These are phyloP conservation scores for Oidiodendron maius DNA, from an alignment of 495 filamentous ascomycete genomes.

Conservation along the genomic window DNA sequence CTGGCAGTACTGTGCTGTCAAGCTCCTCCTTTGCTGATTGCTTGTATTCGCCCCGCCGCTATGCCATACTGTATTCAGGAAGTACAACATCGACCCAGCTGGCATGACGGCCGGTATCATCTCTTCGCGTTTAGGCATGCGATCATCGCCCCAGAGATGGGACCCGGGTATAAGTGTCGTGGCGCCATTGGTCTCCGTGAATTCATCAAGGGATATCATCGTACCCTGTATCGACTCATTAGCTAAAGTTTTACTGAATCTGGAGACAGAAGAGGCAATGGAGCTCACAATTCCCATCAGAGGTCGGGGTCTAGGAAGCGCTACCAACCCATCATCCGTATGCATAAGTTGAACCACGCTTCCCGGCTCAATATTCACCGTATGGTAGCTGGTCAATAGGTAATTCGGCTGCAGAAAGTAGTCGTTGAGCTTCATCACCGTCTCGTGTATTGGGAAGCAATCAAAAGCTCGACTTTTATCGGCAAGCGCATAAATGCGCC, in stretches of 20 bases:
- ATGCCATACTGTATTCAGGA: slow-evolving; percentile 34
- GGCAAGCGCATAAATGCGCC: slow-evolving; percentile 24
- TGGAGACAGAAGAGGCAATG: not conserved
- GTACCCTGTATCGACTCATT: slow-evolving; percentile 14
- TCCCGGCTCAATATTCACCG: slow-evolving; percentile 24
- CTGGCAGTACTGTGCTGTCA: slow-evolving; percentile 31
- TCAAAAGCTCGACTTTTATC: slow-evolving; percentile 28
- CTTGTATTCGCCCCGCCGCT: slow-evolving; percentile 30
- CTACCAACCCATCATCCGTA: slow-evolving; percentile 27
- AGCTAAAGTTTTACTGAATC: not conserved
- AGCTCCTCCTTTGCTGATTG: slow-evolving; percentile 13
- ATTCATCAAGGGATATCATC: slow-evolving; percentile 27
- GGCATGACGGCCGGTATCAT: slow-evolving; percentile 28
- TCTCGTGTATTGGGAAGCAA: slow-evolving; percentile 23
- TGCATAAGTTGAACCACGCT: slow-evolving; percentile 24
- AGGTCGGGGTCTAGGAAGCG: slow-evolving; percentile 18
- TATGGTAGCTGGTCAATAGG: slow-evolving; percentile 23
- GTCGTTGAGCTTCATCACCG: slow-evolving; percentile 26
- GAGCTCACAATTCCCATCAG: slow-evolving; percentile 20
- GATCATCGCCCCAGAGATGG: slow-evolving; percentile 33
- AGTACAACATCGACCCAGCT: slow-evolving; percentile 32
- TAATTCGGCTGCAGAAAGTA: slow-evolving; percentile 25
- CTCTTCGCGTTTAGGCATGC: slow-evolving; percentile 18
- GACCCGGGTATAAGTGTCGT: slow-evolving; percentile 37
- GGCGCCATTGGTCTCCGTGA: slow-evolving; percentile 33